These are phyloP conservation scores for Bolboschoenus planiculmis DNA, from an alignment of 176 grass and related monocot genomes.

Conservation along the genomic window DNA sequence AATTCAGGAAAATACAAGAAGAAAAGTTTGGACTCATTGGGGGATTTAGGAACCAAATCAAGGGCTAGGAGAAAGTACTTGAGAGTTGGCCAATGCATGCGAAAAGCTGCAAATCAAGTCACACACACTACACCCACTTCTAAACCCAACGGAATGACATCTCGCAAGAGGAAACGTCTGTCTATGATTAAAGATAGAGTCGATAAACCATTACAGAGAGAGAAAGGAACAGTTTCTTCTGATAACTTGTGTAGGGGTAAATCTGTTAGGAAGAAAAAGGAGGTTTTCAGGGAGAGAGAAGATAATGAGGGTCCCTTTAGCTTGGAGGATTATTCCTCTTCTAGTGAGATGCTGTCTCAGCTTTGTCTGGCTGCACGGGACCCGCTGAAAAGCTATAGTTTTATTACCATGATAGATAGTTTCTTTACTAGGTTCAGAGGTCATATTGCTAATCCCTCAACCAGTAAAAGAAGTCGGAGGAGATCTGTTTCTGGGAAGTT, in stretches of 20 bases:
- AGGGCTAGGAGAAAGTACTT: constrained; percentile 23
- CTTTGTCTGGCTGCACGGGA: constrained; percentile 43
- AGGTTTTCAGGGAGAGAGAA: constrained; percentile 1
- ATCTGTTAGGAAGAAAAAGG: constrained; percentile 25
- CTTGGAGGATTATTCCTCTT: constrained; percentile 21
- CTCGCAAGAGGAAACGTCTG: constrained; percentile 23
- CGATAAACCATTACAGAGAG: neutral
- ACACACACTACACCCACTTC: constrained; percentile 12
- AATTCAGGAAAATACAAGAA: constrained; percentile 31
- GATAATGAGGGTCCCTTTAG: neutral
- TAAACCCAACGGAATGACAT: neutral
- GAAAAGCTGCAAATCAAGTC: constrained; percentile 30
- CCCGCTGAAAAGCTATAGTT: constrained; percentile 35
- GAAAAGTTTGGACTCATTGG: constrained; percentile 48
- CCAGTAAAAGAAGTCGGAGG: neutral
- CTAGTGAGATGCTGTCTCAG: constrained; percentile 56
- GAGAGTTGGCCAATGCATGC: constrained; percentile 46
- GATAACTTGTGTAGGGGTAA: neutral
- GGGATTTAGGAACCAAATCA: constrained; percentile 31
- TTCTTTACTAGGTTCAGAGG: constrained; percentile 54
- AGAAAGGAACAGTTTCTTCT: constrained; percentile 3
- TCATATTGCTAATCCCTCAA: constrained; percentile 28
- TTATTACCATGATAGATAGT: constrained; percentile 22
- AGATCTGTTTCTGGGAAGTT: constrained; percentile 21
- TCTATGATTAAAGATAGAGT: constrained; percentile 16